Evolutionary conservation across 2,329 filamentous ascomycete genomes (phyloP).

Genomic region (Teratosphaeria epicoccoides): DNA sequence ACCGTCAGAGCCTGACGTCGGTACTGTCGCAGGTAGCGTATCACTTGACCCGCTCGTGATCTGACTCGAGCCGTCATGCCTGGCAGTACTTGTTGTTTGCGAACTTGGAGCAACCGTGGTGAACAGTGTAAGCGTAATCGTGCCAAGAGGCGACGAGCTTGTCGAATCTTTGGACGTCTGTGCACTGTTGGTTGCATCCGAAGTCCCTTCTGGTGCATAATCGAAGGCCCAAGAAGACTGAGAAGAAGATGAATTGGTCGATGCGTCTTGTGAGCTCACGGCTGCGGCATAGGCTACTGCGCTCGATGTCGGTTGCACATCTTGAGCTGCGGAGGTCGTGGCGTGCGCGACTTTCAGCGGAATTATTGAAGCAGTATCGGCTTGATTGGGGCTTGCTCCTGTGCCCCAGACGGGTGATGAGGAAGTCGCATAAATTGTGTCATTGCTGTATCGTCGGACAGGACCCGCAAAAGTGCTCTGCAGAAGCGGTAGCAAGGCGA

Average conservation of each 20-base stretch:
- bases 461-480: slow-evolving; percentile 7
- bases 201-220: background rate
- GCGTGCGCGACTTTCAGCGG: background rate
- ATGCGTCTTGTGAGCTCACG: background rate
- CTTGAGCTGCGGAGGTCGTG: background rate
- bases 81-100: background rate
- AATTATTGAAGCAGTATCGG: background rate
- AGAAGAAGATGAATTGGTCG: background rate
- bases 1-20: too few species aligned
- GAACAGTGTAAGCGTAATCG: slow-evolving; percentile 14
- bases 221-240: background rate
- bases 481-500: slow-evolving; percentile 8
- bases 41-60: background rate
- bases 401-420: background rate
- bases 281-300: background rate
- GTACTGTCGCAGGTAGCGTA: too few species aligned
- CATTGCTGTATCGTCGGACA: slow-evolving; percentile 10
- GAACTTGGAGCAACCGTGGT: slow-evolving; percentile 11
- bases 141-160: slow-evolving; percentile 3
- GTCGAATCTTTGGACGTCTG: background rate
- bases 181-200: background rate
- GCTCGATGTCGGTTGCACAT: background rate
- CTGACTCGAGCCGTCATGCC: background rate
- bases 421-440: background rate
- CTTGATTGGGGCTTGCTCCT: background rate